These are phyloP conservation scores for Astrephomene gubernaculifera DNA, from an alignment of 139 green algal species.

Conservation along the genomic window DNA sequence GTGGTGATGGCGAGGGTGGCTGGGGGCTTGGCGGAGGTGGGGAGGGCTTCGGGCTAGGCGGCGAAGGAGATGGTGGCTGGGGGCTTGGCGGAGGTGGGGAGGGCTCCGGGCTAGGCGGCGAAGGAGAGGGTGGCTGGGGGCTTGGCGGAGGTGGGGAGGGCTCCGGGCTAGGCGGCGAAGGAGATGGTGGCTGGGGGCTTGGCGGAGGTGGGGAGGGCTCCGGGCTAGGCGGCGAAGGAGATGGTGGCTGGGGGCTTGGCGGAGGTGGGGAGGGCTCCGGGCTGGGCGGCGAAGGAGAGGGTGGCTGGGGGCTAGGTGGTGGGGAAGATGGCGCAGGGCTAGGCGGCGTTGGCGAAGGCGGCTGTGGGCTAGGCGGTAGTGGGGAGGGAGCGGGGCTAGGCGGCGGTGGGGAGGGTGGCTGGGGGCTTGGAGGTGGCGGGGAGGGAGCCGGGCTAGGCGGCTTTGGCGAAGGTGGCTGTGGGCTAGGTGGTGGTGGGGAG, in stretches of 20 bases:
- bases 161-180: no score
- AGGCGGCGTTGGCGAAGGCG: not conserved
- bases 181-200: not conserved
- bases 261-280: not conserved
- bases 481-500: not conserved
- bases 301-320: not conserved
- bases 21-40: no score
- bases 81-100: no score
- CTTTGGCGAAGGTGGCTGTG: not conserved
- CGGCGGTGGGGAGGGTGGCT: not conserved
- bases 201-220: not conserved
- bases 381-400: no score
- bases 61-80: not conserved
- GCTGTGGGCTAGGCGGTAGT: no score
- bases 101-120: not conserved
- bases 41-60: no score
- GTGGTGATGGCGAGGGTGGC: not conserved
- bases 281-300: not conserved
- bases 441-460: not conserved
- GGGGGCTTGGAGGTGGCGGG: not conserved
- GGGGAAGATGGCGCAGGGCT: not conserved
- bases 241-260: not conserved
- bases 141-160: not conserved
- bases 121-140: not conserved
- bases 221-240: not conserved